Conservation (phyloP, 371 early-diverging fungal species). For the Lichtheimia ornata region DNA sequence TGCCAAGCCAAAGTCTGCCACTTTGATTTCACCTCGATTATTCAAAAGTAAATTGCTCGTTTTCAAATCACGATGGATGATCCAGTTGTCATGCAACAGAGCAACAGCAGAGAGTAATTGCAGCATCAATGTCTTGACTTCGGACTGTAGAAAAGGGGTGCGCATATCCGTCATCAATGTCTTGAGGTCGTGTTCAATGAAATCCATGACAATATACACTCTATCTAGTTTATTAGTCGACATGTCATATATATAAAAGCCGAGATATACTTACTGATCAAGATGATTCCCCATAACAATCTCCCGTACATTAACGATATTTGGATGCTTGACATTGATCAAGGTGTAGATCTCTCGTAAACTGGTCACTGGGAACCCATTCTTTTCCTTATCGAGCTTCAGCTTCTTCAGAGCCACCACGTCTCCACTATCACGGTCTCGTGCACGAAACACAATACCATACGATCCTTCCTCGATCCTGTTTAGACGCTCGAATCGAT, state of each 20-base stretch:
- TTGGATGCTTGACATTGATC: slow-evolving; percentile 84
- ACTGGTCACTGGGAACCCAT: slow-evolving; percentile 95
- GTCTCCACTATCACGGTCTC: slow-evolving; percentile 86
- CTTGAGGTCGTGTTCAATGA: slow-evolving; percentile 93
- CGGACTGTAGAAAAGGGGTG: slow-evolving; percentile 79
- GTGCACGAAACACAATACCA: slow-evolving; percentile 98
- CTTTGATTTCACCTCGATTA: slow-evolving; percentile 80
- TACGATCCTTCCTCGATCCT: slow-evolving; percentile 99
- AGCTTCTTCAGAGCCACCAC: slow-evolving; percentile 98
- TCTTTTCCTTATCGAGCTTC: slow-evolving; percentile 91
- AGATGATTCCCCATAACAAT: slow-evolving; percentile 84
- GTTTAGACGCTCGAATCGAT: slow-evolving; percentile 89
- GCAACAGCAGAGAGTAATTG: slow-evolving; percentile 87
- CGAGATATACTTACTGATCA: slow-evolving; percentile 60
- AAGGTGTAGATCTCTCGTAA: slow-evolving; percentile 92
- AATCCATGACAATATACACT: slow-evolving; percentile 97
- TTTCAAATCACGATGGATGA: slow-evolving; percentile 97
- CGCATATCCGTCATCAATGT: slow-evolving; percentile 87
- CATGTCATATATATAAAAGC: not conserved
- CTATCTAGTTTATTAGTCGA: slow-evolving; percentile 29
- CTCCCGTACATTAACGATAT: slow-evolving; percentile 94
- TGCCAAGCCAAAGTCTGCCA: slow-evolving; percentile 89
- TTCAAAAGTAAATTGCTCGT: slow-evolving; percentile 93
- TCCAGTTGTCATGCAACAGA: slow-evolving; percentile 94
- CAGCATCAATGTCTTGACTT: slow-evolving; percentile 90